Evolutionary conservation across 1,139 yeast species (phyloP), one percentile per base, ranked within the genome.

Genomic region (Candida freyschussii): DNA sequence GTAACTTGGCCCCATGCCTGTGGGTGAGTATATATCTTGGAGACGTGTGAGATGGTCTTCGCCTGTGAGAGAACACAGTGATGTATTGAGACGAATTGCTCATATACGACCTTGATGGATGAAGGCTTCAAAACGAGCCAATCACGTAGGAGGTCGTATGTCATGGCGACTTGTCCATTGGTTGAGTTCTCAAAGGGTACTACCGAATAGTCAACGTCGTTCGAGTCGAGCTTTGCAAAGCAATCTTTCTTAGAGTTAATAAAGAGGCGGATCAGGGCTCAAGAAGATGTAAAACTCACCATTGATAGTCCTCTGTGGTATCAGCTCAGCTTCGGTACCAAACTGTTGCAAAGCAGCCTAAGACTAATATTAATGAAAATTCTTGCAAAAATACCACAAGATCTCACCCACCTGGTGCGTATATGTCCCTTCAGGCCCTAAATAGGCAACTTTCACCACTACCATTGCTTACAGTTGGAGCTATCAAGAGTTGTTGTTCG

Each of bases 1-100:
- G 72, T 65, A 27, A 85, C 80, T 55, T 91, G 98, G 4, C 96
- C 94, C 98, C 98, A 91, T 0, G 87, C 98, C 55, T 91, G 98
- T 4, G 98, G 97, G 57, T 91, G 98, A 3, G 96, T 82, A 60
- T 84, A 84, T 17, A 91, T 69, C 24, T 69, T 72, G 12, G 60
- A 59, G 33, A 80, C 68, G 13, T 69, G 56, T 2, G 61, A 50
- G 2, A 77, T 47, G 20, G 64, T 64, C 13, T 54, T 55, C 3
- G 72, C 63, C 30, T 69, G 65, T 1, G 79, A 64, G 33, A 87
- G 65, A 32, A 89, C 62, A 53, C 81, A 79, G 59, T 91, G 97
- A 39, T 79, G 81, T 37, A 91, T 84, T 1, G 82, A 61, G 2
- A 91, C 96, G 52, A 75, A 82, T 46, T 84, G 89, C 48, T 86